Evolutionary conservation across 306 rosid genomes (phyloP).

Genomic region (Psophocarpus tetragonolobus): DNA sequence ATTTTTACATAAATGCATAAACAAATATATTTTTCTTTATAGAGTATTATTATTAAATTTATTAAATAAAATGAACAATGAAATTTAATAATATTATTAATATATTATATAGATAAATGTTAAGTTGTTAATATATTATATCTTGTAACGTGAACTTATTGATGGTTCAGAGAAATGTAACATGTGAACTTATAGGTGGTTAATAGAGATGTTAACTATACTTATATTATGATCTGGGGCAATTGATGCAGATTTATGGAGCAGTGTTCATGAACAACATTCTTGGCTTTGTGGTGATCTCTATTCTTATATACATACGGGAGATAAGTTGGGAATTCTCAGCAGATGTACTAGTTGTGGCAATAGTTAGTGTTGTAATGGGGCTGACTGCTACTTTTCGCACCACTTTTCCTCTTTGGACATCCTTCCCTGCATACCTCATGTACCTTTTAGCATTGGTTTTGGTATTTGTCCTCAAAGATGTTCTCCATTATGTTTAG

Average conservation of each 20-base stretch:
- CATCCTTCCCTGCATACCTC: constrained; percentile 49
- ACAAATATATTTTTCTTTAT: too few relatives aligned
- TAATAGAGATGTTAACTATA: neutral
- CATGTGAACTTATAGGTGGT: neutral
- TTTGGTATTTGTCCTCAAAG: constrained; percentile 49
- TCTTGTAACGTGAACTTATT: too few relatives aligned
- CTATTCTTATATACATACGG: constrained; percentile 51
- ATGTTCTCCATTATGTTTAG: constrained; percentile 45
- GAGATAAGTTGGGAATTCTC: constrained; percentile 65
- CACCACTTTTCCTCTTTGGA: constrained; percentile 56
- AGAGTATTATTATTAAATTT: too few relatives aligned
- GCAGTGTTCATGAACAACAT: constrained; percentile 74
- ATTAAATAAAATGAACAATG: too few relatives aligned
- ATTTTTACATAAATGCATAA: too few relatives aligned
- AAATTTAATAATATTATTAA: too few relatives aligned
- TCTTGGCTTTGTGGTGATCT: constrained; percentile 58
- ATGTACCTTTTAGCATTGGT: constrained; percentile 51
- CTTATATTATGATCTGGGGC: neutral
- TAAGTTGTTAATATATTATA: too few relatives aligned
- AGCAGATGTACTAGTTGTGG: constrained; percentile 59
- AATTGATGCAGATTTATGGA: constrained; percentile 73
- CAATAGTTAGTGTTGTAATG: constrained; percentile 51
- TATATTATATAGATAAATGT: too few relatives aligned
- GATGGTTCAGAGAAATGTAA: too few relatives aligned
- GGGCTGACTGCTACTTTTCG: constrained; percentile 49